These are phyloP conservation scores for Coemansia sp. DNA, from an alignment of 192 early-diverging fungal species.

Conservation along the genomic window DNA sequence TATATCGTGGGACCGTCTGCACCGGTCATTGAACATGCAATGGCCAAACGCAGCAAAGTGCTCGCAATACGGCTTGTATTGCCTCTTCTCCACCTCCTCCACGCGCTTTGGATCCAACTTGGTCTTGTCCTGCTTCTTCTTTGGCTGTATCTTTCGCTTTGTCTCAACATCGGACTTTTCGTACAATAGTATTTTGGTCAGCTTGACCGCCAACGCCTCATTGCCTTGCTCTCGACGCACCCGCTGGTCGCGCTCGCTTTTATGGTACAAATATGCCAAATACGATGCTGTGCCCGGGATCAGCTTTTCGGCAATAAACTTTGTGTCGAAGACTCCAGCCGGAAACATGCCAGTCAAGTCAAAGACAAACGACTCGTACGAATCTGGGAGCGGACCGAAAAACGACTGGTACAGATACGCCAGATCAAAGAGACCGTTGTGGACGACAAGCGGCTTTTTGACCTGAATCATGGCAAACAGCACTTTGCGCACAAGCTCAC, in stretches of 20 bases:
- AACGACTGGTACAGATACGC: slow-evolving; percentile 92
- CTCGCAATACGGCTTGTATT: slow-evolving; percentile 62
- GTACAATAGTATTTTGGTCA: slow-evolving; percentile 5
- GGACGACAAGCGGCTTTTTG: slow-evolving; percentile 74
- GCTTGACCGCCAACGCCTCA: slow-evolving; percentile 22
- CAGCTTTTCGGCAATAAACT: slow-evolving; percentile 65
- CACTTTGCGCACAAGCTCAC: slow-evolving; percentile 57
- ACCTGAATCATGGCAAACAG: slow-evolving; percentile 56
- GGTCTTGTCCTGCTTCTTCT: neutral
- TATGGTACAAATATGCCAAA: slow-evolving; percentile 48
- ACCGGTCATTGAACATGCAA: slow-evolving; percentile 68
- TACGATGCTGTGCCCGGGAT: slow-evolving; percentile 30
- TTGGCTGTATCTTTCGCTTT: slow-evolving; percentile 2
- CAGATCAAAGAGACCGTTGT: slow-evolving; percentile 94
- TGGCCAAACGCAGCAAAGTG: slow-evolving; percentile 85
- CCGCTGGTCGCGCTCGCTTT: slow-evolving; percentile 37
- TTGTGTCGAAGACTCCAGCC: slow-evolving; percentile 92
- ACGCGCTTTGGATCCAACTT: neutral
- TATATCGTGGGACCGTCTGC: slow-evolving; percentile 79
- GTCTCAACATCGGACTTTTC: neutral
- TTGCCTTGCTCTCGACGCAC: slow-evolving; percentile 8
- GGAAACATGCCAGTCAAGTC: slow-evolving; percentile 82
- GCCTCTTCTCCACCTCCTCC: neutral
- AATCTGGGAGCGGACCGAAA: slow-evolving; percentile 73
- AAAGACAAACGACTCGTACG: slow-evolving; percentile 68